Evolutionary conservation across 306 rosid genomes (phyloP), one percentile per base, ranked within the genome.

Genomic region (Betula pendula): DNA sequence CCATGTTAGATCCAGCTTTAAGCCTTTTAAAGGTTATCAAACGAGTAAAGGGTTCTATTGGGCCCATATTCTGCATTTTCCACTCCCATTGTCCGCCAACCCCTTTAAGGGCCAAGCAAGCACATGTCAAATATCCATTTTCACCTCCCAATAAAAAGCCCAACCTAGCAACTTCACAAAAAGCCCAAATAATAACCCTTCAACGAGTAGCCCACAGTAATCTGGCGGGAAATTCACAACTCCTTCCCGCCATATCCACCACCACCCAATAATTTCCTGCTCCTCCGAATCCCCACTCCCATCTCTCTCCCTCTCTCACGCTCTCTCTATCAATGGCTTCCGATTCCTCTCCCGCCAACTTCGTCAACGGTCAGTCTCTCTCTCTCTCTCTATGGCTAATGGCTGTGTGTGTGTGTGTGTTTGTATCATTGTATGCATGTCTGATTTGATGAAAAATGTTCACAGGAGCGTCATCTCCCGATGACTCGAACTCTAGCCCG

Each of bases 401-500:
- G 1, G 6, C 5, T 1, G 19, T 69, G 40, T 22, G 19, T 17
- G 63, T 68, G 58, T 7, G 0, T 52, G 22, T 7, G 10, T 53
- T 11, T 14, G 31, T 43, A 5, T 65, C 17, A 65, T 76, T 60
- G 52, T 42, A 42, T 50, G 5, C n/a, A 75, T 55, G 1, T 42
- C 55, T 3, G 31, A 68, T 49, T 15, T 55, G 35, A 56, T 65
- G 6, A 4, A 19, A 19, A 79, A 65, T 70, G 20, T 58, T 59
- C 69, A 25, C 84, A 94, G 98, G 89, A 17, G 90, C 96, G 68
- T 90, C 98, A 0, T 94, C 98, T 5, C 96, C 97, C 1, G 94
- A 90, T 31, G 96, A 92, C 77, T 89, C 89, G n/a, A 77, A 76
- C 29, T 92, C 98, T 20, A 94, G 97, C 70, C 97, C 97, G n/a